phyloP scores from a whole-genome alignment of 805 yeast genomes.

The Cyberlindnera lachancei region DNA sequence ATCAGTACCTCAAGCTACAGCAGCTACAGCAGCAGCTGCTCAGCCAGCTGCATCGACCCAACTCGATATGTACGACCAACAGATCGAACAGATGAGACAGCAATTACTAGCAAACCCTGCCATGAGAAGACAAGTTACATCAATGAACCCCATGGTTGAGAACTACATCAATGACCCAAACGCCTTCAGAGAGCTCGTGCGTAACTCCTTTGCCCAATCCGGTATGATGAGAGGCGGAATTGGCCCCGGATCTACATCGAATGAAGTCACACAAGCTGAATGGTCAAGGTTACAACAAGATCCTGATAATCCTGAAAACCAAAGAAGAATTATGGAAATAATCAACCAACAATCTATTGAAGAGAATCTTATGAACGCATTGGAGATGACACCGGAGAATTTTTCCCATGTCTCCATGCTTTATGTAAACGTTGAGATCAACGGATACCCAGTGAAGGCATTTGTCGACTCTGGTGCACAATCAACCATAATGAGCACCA shows the following conservation, averaged over 20 bases:
- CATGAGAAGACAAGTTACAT: slow-evolving; percentile 28
- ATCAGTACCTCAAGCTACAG: not conserved
- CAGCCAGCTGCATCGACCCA: not conserved
- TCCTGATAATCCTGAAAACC: slow-evolving; percentile 67
- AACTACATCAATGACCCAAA: slow-evolving; percentile 38
- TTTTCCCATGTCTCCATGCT: slow-evolving; percentile 81
- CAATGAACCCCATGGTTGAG: slow-evolving; percentile 41
- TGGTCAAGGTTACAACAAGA: slow-evolving; percentile 46
- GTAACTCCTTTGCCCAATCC: slow-evolving; percentile 8
- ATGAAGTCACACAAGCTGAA: no score
- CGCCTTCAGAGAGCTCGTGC: slow-evolving; percentile 36
- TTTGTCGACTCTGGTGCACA: slow-evolving; percentile 98
- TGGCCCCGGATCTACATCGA: slow-evolving; percentile 13
- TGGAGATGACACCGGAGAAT: slow-evolving; percentile 84
- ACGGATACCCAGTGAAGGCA: slow-evolving; percentile 78
- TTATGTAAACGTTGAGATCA: slow-evolving; percentile 68
- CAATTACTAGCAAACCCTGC: slow-evolving; percentile 37
- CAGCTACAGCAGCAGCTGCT: not conserved
- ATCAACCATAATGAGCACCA: slow-evolving; percentile 73
- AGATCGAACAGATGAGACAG: slow-evolving; percentile 42
- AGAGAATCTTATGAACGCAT: slow-evolving; percentile 71
- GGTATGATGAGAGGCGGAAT: slow-evolving; percentile 21
- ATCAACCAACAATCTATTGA: slow-evolving; percentile 68
- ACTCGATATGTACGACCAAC: slow-evolving; percentile 14
- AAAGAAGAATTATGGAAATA: slow-evolving; percentile 55